phyloP scores from a whole-genome alignment of 2,329 filamentous ascomycete species.

The Neopestalotiopsis sp. region DNA sequence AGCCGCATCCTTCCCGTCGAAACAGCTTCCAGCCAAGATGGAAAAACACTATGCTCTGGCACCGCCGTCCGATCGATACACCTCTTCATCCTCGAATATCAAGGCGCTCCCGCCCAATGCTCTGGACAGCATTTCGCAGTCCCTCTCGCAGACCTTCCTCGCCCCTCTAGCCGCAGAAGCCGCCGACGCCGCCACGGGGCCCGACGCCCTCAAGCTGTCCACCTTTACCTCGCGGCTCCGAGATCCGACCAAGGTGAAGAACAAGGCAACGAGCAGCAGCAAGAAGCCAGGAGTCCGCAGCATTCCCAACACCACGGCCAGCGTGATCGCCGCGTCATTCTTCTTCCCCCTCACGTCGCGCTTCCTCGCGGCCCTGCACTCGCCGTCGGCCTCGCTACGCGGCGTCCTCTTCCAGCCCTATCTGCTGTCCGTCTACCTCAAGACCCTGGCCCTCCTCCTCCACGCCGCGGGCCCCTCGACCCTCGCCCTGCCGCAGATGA shows the following conservation, averaged over 20 bases:
- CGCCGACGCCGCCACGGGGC: slow-evolving; percentile 79
- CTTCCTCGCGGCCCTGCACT: slow-evolving; percentile 69
- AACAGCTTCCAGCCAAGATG: slow-evolving; percentile 74
- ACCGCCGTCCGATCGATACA: slow-evolving; percentile 29
- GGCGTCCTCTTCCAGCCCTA: slow-evolving; percentile 75
- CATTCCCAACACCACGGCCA: slow-evolving; percentile 78
- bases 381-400: slow-evolving; percentile 43
- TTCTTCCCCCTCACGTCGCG: slow-evolving; percentile 86
- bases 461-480: slow-evolving; percentile 84
- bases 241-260: slow-evolving; percentile 47
- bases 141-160: slow-evolving; percentile 74
- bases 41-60: slow-evolving; percentile 69
- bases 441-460: slow-evolving; percentile 82
- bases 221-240: slow-evolving; percentile 83
- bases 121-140: slow-evolving; percentile 70
- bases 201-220: slow-evolving; percentile 84
- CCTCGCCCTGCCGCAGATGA: slow-evolving; percentile 77
- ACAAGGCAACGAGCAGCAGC: slow-evolving; percentile 34
- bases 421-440: slow-evolving; percentile 79
- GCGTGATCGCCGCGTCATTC: slow-evolving; percentile 75
- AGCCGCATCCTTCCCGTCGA: slow-evolving; percentile 74
- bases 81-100: slow-evolving; percentile 42
- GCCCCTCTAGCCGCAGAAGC: slow-evolving; percentile 81
- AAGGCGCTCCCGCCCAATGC: slow-evolving; percentile 61
- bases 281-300: slow-evolving; percentile 51